phyloP scores from a whole-genome alignment of 306 rosid species.

The Delonix regia region DNA sequence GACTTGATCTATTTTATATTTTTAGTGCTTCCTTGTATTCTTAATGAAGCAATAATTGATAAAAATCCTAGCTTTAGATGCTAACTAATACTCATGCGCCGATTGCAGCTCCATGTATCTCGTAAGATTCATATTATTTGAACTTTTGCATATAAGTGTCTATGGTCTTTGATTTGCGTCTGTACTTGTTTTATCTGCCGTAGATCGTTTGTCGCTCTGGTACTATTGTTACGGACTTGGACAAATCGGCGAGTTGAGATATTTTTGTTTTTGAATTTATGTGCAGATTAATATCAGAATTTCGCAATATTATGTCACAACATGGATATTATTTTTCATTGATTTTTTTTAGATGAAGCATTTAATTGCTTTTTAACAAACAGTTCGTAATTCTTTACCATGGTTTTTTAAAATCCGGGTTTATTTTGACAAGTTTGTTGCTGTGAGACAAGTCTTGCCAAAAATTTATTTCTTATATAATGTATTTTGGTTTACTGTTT shows the following conservation, averaged over 20 bases:
- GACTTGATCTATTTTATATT: slow-evolving; percentile 16
- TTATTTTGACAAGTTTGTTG: background rate
- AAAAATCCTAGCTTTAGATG: background rate
- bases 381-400: background rate
- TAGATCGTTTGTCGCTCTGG: background rate
- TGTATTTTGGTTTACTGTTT: background rate
- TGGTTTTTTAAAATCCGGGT: background rate
- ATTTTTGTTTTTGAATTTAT: background rate
- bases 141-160: background rate
- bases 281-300: background rate
- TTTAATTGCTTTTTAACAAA: background rate
- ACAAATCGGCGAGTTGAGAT: background rate
- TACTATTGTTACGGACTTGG: background rate
- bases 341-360: background rate
- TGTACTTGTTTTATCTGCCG: background rate
- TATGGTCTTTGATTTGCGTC: background rate
- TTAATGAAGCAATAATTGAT: background rate
- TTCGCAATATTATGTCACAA: background rate
- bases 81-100: background rate
- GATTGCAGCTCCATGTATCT: background rate
- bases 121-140: slow-evolving; percentile 12
- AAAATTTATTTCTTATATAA: background rate
- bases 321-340: background rate
- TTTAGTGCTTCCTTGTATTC: background rate
- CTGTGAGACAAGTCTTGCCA: background rate